A percentile compares a stretch with the other conserved stretches of the same genome.
These are phyloP conservation scores for Collybia nuda DNA, from an alignment of 768 basidiomycete genomes.

Conservation along the genomic window DNA sequence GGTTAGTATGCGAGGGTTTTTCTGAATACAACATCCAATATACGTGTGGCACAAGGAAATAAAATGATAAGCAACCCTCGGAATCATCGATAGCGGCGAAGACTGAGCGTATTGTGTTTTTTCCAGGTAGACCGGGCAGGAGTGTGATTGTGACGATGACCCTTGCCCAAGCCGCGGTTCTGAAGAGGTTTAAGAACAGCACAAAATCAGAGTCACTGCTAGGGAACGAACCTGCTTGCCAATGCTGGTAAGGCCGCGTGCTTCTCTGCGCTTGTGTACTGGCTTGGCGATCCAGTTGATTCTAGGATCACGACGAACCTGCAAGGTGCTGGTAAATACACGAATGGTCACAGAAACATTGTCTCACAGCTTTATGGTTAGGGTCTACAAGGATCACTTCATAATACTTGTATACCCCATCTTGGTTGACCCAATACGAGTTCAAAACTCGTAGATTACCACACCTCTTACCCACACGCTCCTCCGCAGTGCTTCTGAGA, in stretches of 20 bases:
- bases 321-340: constrained; percentile 12
- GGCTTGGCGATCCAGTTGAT: constrained; percentile 99
- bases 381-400: constrained; percentile 99
- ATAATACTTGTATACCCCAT: constrained; percentile 98
- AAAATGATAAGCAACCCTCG: no score
- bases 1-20: no score
- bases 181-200: constrained; percentile 24
- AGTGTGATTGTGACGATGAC: constrained; percentile 90
- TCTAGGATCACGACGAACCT: constrained; percentile 93
- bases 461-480: constrained; percentile 95
- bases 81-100: constrained; percentile 82
- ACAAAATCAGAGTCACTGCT: constrained; percentile 4
- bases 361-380: constrained; percentile 79
- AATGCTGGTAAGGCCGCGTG: constrained; percentile 94
- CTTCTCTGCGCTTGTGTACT: constrained; percentile 98
- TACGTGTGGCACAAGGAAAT: no score
- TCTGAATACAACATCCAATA: no score
- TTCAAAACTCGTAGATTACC: constrained; percentile 96
- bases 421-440: constrained; percentile 99
- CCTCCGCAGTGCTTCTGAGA: constrained; percentile 91
- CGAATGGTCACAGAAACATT: not conserved
- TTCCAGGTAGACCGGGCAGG: constrained; percentile 93
- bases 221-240: constrained; percentile 82
- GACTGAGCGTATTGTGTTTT: constrained; percentile 96
- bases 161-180: constrained; percentile 98